phyloP scores from a whole-genome alignment of 495 filamentous ascomycete species.

The Echria macrotheca region DNA sequence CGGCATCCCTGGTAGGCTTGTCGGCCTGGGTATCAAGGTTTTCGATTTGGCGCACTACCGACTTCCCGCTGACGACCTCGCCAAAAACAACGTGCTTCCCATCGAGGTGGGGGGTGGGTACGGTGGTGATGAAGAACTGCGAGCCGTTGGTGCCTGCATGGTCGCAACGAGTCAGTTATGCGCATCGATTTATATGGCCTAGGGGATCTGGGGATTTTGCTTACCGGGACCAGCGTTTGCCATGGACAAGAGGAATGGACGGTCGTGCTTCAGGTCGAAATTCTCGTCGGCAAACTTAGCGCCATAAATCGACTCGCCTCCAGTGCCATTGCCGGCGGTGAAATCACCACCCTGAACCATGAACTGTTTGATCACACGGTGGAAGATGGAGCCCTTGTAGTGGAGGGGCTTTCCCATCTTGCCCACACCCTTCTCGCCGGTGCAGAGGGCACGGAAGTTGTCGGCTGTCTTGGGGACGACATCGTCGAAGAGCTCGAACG shows the following conservation, averaged over 20 bases:
- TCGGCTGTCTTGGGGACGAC: slow-evolving; percentile 89
- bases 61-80: slow-evolving; percentile 89
- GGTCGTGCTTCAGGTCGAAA: slow-evolving; percentile 87
- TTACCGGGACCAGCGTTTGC: slow-evolving; percentile 93
- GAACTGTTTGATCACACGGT: slow-evolving; percentile 96
- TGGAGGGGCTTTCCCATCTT: slow-evolving; percentile 80
- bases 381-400: slow-evolving; percentile 89
- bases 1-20: slow-evolving; percentile 69
- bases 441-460: slow-evolving; percentile 96
- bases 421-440: slow-evolving; percentile 78
- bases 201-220: too few relatives aligned
- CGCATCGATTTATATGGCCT: too few relatives aligned
- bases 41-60: slow-evolving; percentile 84
- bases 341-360: slow-evolving; percentile 99
- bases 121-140: slow-evolving; percentile 97
- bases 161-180: too few relatives aligned
- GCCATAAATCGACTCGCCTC: slow-evolving; percentile 96
- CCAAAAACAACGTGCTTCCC: slow-evolving; percentile 98
- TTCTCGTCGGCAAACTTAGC: slow-evolving; percentile 98
- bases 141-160: slow-evolving; percentile 77
- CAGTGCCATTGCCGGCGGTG: slow-evolving; percentile 88
- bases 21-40: slow-evolving; percentile 74
- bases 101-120: slow-evolving; percentile 88
- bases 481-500: slow-evolving; percentile 83
- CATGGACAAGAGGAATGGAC: slow-evolving; percentile 93